phyloP scores from a whole-genome alignment of 768 basidiomycete species.

The Suillus sp. region DNA sequence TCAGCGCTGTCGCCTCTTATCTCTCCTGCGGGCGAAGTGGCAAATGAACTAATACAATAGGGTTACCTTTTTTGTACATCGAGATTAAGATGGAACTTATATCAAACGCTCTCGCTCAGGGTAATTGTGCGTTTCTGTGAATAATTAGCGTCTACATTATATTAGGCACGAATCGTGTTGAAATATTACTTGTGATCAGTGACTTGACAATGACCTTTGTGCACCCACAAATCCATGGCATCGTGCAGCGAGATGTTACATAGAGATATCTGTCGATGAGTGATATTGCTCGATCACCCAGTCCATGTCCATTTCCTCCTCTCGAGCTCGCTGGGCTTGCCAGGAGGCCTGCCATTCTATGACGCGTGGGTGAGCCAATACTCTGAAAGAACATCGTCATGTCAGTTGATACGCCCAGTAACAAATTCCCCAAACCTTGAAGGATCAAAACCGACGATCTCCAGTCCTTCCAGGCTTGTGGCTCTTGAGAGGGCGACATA shows the following conservation, averaged over 20 bases:
- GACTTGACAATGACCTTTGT: neutral
- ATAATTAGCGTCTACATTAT: slow-evolving; percentile 2
- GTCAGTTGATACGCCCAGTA: neutral
- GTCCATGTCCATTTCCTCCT: slow-evolving; percentile 36
- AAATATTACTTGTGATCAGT: neutral
- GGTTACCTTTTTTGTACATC: neutral
- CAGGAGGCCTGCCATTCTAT: slow-evolving; percentile 34
- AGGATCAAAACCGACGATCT: slow-evolving; percentile 39
- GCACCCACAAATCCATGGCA: slow-evolving; percentile 5
- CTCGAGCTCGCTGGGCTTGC: slow-evolving; percentile 22
- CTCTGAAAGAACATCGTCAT: slow-evolving; percentile 25
- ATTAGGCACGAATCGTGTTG: neutral
- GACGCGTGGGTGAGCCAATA: slow-evolving; percentile 39
- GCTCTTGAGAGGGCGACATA: slow-evolving; percentile 44
- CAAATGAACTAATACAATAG: neutral
- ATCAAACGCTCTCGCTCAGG: neutral
- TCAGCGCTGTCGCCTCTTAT: slow-evolving; percentile 15
- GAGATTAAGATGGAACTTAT: neutral
- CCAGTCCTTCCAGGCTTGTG: slow-evolving; percentile 42
- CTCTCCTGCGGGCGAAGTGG: neutral
- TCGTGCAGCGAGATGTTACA: slow-evolving; percentile 9
- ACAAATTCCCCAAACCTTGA: slow-evolving; percentile 27
- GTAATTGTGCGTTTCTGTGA: neutral
- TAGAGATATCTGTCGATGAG: slow-evolving; percentile 26
- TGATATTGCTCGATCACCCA: slow-evolving; percentile 34